Evolutionary conservation across 192 early-diverging fungal species (phyloP), one percentile per base, ranked within the genome.

Genomic region (Lunasporangiospora selenospora): DNA sequence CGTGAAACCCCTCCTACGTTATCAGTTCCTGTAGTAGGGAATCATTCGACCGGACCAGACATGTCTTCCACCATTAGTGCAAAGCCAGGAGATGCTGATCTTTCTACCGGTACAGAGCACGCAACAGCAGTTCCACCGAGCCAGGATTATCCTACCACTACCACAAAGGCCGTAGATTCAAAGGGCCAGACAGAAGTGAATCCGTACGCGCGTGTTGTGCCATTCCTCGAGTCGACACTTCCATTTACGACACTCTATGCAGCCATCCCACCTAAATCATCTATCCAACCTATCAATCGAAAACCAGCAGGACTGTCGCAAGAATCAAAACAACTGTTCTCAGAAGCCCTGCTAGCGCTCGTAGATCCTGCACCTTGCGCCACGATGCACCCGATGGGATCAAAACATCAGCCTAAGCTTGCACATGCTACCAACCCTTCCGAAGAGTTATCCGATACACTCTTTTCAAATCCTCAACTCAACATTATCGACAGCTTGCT

Each of bases 401-500:
- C 37, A 6, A 62, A 50, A 33, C 38, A 50, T 6, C 53, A 57
- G 23, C 58, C 60, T 0, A 48, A 29, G 36, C 18, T 73, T 38
- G 69, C 61, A 0, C 39, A 58, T 46, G 53, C 55, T 29, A 55
- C 53, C 58, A 61, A 53, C 2, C 37, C 15, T 47, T 55, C 69
- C 3, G 54, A 41, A 21, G 69, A 58, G 29, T 32, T 33, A 26
- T 58, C 69, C 4, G 69, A 58, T 21, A 73, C 69, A 2, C 24
- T 73, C 12, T 73, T 73, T 13, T 56, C 69, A 6, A 53, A 62
- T 19, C 29, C 61, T 24, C 60, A 44, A 3, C 54, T 55, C 3
- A 61, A 54, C 33, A 51, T 63, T 19, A 73, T 73, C 41, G 69
- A 63, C 16, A 36, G 40, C 18, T 61, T 63, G 11, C 53, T 73